Evolutionary conservation across 2,329 filamentous ascomycete species (phyloP).

Genomic region (Fusarium fujikuroi): DNA sequence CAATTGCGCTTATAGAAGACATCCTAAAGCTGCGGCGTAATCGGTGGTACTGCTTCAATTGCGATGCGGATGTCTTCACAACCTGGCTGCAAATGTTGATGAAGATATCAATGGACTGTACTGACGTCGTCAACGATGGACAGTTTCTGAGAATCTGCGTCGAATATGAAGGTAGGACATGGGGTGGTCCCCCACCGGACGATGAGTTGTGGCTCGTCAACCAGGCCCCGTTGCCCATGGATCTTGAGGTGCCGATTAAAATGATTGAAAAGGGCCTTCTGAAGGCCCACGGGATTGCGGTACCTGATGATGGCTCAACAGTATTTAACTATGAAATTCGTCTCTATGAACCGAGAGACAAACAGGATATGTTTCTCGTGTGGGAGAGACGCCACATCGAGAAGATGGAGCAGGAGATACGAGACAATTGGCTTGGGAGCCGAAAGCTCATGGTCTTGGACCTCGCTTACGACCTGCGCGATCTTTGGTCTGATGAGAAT

Average conservation of each 20-base stretch:
- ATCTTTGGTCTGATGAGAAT: neutral
- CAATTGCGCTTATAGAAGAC: neutral
- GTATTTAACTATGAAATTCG: neutral
- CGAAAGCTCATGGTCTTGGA: neutral
- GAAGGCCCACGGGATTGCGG: neutral
- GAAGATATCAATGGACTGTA: neutral
- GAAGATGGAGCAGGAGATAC: neutral
- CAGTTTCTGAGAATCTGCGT: neutral
- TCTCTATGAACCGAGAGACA: neutral
- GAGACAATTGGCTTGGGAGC: accelerated
- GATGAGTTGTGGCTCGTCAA: too few species aligned
- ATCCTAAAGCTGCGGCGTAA: neutral
- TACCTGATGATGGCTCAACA: neutral
- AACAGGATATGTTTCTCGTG: neutral
- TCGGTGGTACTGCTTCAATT: neutral
- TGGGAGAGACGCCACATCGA: neutral
- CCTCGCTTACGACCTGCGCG: neutral
- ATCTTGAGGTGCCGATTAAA: neutral
- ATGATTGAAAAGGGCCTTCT: neutral
- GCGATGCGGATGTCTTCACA: neutral
- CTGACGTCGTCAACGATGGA: neutral
- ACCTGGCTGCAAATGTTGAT: neutral
- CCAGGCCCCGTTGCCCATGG: too few species aligned
- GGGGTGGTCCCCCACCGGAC: neutral
- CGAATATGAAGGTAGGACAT: neutral